These are phyloP conservation scores for Goffeauzyma gilvescens DNA, from an alignment of 768 basidiomycete species.

Conservation along the genomic window DNA sequence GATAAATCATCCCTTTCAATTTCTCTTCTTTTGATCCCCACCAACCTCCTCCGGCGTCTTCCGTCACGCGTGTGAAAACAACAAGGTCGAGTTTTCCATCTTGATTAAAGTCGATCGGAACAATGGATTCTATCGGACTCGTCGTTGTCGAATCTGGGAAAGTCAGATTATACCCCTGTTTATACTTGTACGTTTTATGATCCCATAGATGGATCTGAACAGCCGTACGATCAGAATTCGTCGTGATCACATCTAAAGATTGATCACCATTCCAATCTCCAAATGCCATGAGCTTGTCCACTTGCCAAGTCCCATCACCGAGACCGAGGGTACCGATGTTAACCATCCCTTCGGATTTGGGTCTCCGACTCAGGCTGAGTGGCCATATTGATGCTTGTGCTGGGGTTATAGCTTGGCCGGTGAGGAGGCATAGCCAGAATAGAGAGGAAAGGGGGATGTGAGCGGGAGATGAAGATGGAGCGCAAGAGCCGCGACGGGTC, in stretches of 20 bases:
- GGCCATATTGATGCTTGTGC: no score
- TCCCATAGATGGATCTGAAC: conserved; percentile 55
- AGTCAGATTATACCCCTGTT: conserved; percentile 16
- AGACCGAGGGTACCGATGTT: conserved; percentile 64
- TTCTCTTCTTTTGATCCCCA: conserved; percentile 28
- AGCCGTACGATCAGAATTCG: background rate
- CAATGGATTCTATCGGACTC: conserved; percentile 50
- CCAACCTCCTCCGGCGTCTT: conserved; percentile 37
- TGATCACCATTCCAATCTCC: conserved; percentile 95
- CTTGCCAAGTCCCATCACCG: conserved; percentile 43
- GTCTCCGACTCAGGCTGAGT: no score
- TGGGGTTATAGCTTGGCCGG: no score
- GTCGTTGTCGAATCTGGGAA: no score
- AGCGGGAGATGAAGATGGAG: no score
- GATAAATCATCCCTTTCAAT: conserved; percentile 46
- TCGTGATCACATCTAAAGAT: conserved; percentile 43
- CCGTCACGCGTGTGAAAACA: conserved; percentile 71
- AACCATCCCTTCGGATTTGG: conserved; percentile 60
- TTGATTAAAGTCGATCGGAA: conserved; percentile 85
- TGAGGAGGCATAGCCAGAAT: no score
- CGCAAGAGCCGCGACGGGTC: no score
- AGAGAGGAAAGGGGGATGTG: no score
- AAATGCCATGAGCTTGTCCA: conserved; percentile 73
- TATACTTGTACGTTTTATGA: conserved; percentile 41
- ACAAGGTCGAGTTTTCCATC: conserved; percentile 78